Evolutionary conservation across 306 rosid species (phyloP).

Genomic region (Glycyrrhiza uralensis): DNA sequence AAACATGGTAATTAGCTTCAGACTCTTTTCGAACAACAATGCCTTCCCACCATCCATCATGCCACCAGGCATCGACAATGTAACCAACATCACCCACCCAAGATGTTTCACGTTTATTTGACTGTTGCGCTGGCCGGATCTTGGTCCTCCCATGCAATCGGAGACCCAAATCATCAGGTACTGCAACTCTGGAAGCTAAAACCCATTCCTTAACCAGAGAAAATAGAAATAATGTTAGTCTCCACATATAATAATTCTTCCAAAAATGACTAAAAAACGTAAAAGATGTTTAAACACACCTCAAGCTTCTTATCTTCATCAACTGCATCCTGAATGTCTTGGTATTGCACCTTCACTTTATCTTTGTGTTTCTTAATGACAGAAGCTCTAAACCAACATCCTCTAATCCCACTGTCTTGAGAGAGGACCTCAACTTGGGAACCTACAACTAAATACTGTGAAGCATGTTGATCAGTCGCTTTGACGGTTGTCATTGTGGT

Average conservation of each 20-base stretch:
- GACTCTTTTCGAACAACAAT: conserved; percentile 50
- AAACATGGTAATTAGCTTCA: conserved; percentile 48
- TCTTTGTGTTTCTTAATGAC: conserved; percentile 57
- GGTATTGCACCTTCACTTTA: conserved; percentile 79
- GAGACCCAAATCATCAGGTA: conserved; percentile 50
- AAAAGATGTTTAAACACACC: conserved; percentile 39
- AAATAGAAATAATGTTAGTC: not conserved
- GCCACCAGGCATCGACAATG: conserved; percentile 81
- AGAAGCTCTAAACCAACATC: conserved; percentile 87
- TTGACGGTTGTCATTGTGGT: conserved; percentile 5
- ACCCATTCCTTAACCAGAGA: conserved; percentile 69
- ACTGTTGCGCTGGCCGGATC: conserved; percentile 51
- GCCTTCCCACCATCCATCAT: conserved; percentile 99
- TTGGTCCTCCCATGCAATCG: conserved; percentile 46
- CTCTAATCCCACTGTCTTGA: conserved; percentile 86
- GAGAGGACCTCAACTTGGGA: conserved; percentile 80
- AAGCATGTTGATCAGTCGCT: conserved; percentile 24
- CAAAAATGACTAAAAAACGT: not conserved
- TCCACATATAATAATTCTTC: not conserved
- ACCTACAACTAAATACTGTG: conserved; percentile 40
- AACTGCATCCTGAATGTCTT: conserved; percentile 67
- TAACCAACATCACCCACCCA: conserved; percentile 49
- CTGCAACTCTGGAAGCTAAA: conserved; percentile 58
- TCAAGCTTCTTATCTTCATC: conserved; percentile 72
- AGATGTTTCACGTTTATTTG: conserved; percentile 32